Conservation (phyloP, 495 filamentous ascomycete genomes). For the Penicillium crystallinum region DNA sequence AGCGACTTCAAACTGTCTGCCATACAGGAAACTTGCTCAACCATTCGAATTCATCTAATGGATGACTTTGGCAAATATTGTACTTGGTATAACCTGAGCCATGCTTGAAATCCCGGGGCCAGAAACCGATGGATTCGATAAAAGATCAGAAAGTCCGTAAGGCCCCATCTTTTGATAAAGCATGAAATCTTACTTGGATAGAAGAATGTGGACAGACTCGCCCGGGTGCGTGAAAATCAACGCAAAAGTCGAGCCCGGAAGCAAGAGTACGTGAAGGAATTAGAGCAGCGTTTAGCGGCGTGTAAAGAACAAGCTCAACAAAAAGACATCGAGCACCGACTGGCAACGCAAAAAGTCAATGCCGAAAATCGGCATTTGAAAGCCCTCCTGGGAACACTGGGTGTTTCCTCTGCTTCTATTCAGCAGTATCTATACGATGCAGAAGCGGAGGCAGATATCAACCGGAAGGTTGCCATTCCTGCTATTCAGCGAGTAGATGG, state of each 20-base stretch:
- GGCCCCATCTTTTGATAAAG: too few relatives aligned
- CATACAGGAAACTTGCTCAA: not conserved
- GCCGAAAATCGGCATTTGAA: constrained; percentile 35
- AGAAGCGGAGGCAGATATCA: constrained; percentile 12
- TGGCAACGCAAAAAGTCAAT: constrained; percentile 33
- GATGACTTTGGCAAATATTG: too few relatives aligned
- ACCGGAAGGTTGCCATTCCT: constrained; percentile 39
- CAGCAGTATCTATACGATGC: constrained; percentile 27
- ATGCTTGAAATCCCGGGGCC: not conserved
- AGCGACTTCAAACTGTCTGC: not conserved
- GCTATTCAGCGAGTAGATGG: constrained; percentile 16
- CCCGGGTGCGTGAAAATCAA: constrained; percentile 70
- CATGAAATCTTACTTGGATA: constrained; percentile 10
- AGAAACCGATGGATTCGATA: not conserved
- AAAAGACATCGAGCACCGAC: constrained; percentile 34
- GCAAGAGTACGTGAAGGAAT: constrained; percentile 67
- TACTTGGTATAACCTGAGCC: not conserved
- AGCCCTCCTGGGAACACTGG: constrained; percentile 22
- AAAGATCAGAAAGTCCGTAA: not conserved
- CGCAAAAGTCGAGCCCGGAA: constrained; percentile 69
- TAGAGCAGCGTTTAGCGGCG: constrained; percentile 59
- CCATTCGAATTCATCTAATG: not conserved
- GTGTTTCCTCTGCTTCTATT: constrained; percentile 22
- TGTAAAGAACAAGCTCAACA: constrained; percentile 45
- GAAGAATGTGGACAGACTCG: constrained; percentile 33